phyloP scores from a whole-genome alignment of 805 yeast species.

The Phaffomyces opuntiae region DNA sequence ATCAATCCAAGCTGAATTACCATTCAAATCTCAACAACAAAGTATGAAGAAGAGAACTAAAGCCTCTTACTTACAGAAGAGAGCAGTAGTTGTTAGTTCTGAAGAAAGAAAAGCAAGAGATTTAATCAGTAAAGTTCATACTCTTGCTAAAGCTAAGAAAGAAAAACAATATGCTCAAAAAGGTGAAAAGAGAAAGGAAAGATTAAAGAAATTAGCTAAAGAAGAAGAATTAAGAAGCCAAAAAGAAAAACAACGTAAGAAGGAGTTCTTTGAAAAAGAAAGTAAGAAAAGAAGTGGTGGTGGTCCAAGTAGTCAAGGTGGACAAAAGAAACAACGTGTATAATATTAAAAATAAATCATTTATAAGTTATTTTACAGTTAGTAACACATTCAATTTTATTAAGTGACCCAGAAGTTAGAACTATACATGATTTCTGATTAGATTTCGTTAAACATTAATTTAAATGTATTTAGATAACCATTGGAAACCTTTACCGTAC shows the following conservation, averaged over 20 bases:
- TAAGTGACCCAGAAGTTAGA: background rate
- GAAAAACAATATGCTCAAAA: slow-evolving; percentile 68
- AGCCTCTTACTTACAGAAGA: slow-evolving; percentile 73
- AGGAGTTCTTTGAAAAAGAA: slow-evolving; percentile 71
- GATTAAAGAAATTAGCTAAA: slow-evolving; percentile 70
- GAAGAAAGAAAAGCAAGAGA: slow-evolving; percentile 92
- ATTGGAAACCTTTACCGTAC: slow-evolving; percentile 96
- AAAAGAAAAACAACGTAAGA: slow-evolving; percentile 78
- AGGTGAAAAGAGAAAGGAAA: slow-evolving; percentile 65
- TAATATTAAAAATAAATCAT: slow-evolving; percentile 1
- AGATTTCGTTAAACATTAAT: background rate
- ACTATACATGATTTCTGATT: background rate
- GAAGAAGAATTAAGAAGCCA: slow-evolving; percentile 62
- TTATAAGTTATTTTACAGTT: background rate
- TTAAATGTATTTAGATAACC: slow-evolving; percentile 94
- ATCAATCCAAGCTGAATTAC: slow-evolving; percentile 66
- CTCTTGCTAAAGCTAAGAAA: slow-evolving; percentile 81
- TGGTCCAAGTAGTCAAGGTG: slow-evolving; percentile 19
- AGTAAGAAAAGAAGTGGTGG: slow-evolving; percentile 53
- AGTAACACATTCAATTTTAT: background rate
- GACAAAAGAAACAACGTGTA: slow-evolving; percentile 24
- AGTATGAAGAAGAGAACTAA: slow-evolving; percentile 84
- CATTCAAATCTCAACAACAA: slow-evolving; percentile 79
- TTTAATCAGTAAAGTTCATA: slow-evolving; percentile 78
- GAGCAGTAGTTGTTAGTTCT: slow-evolving; percentile 90